These are phyloP conservation scores for Phaeosphaeriaceae sp. DNA, from an alignment of 2,329 filamentous ascomycete genomes.

Conservation along the genomic window DNA sequence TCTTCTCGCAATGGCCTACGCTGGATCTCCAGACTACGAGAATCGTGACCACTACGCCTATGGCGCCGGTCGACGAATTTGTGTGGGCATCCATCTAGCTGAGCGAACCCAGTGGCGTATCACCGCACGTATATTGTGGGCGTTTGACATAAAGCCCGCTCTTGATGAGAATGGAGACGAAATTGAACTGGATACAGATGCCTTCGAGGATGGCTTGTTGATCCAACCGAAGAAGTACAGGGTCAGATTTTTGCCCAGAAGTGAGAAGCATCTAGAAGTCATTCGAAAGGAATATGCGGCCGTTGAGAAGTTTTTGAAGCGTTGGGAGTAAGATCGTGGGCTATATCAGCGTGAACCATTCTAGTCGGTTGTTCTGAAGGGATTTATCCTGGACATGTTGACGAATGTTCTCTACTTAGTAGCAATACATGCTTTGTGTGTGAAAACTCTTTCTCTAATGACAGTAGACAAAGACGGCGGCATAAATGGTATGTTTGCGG, in stretches of 20 bases:
- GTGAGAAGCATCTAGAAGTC: not conserved
- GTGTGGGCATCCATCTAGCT: slow-evolving; percentile 44
- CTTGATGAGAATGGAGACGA: slow-evolving; percentile 9
- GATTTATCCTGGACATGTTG: too few species aligned
- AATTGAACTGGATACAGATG: slow-evolving; percentile 3
- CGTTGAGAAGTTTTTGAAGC: not conserved
- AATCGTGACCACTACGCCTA: slow-evolving; percentile 45
- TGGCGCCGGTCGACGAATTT: slow-evolving; percentile 47
- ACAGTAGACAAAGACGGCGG: too few species aligned
- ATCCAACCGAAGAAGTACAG: not conserved
- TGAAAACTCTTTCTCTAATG: too few species aligned
- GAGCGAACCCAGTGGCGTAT: slow-evolving; percentile 35
- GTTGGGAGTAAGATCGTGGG: not conserved
- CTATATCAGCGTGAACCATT: not conserved
- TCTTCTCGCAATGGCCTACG: slow-evolving; percentile 16
- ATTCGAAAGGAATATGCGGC: not conserved
- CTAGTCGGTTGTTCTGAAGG: not conserved
- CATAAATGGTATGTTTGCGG: too few species aligned
- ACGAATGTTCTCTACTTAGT: too few species aligned
- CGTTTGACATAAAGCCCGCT: slow-evolving; percentile 25
- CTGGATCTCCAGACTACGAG: slow-evolving; percentile 14
- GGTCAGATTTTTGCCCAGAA: not conserved
- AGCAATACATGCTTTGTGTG: too few species aligned
- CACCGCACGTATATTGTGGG: slow-evolving; percentile 41
- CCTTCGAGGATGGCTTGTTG: not conserved